These are phyloP conservation scores for Ceriops decandra DNA, from an alignment of 345 rosid genomes.

Conservation along the genomic window DNA sequence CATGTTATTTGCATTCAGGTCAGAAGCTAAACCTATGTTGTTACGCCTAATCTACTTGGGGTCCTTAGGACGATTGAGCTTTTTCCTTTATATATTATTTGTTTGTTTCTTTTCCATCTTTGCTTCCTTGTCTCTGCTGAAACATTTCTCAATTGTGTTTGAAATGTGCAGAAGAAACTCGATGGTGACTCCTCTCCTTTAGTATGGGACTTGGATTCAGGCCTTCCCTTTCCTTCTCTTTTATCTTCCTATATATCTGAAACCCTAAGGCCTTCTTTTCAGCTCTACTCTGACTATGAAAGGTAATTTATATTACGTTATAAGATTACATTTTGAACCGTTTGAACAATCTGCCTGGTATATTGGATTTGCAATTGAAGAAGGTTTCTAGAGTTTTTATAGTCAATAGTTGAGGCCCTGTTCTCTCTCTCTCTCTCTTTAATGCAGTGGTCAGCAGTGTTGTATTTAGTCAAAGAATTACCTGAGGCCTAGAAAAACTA, in stretches of 20 bases:
- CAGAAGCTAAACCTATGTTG: background rate
- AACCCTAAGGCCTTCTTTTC: conserved; percentile 67
- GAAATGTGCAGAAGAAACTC: conserved; percentile 45
- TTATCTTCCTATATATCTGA: conserved; percentile 55
- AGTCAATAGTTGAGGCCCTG: no score
- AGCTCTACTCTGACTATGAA: conserved; percentile 66
- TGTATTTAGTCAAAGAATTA: no score
- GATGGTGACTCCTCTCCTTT: conserved; percentile 38
- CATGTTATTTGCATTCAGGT: conserved; percentile 87
- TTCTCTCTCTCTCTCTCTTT: no score
- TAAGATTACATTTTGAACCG: background rate
- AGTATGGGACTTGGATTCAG: conserved; percentile 89
- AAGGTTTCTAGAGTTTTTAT: no score
- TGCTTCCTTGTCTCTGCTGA: background rate
- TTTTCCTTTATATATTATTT: background rate
- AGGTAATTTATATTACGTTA: conserved; percentile 35
- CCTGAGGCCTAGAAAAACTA: no score
- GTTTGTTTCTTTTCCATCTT: background rate
- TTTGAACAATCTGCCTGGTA: no score
- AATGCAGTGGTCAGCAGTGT: no score
- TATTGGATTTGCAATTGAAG: no score
- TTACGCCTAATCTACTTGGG: background rate
- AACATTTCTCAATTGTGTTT: background rate
- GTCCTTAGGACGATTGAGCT: conserved; percentile 3
- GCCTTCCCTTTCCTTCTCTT: conserved; percentile 74